Base-by-base conservation (phyloP, 176 grass and related monocot genomes). In the Raddia distichophylla region DNA sequence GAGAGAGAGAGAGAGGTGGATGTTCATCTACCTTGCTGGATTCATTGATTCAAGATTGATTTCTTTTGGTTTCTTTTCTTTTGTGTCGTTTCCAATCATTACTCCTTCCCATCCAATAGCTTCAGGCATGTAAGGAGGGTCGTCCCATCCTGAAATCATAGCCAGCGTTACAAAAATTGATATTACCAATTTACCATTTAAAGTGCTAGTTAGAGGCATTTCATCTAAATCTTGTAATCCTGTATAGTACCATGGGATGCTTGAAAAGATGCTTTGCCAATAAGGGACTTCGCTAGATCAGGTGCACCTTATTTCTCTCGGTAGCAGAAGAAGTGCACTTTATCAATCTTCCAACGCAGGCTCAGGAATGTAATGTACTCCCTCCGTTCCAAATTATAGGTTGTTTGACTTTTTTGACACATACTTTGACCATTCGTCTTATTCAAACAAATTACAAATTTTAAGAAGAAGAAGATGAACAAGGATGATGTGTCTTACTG, bases 91-190 rank as follows among this genome's bases (percentile, higher is more conserved):
- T 67, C 90, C 80, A 49, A 56, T 48, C 1, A 35, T 64, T 87
- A 86, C 75, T 77, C 67, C 78, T 83, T 94, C 92, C 95, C 95
- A 98, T 75, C 95, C 95, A 78, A 94, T 87, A 81, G 90, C 88
- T 91, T 93, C 88, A 87, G 90, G 95, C 71, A 91, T 16, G 83
- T 75, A 83, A 48, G 89, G 69, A 84, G 88, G 82, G 34, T 89
- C 75, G 68, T 89, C 83, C 71, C 78, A 93, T 43, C 77, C 95
- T 94, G 77, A 50, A 59, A 74, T 51, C 71, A 54, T 3, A 72
- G 19, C 12, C 52, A 78, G 76, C 33, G 52, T 79, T 76, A 82
- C 37, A 40, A 16, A 73, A 76, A 44, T 40, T 33, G 40, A 54
- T 12, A 77, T 71, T 60, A 69, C 67, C 6, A 34, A n/a, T n/a